phyloP scores from a whole-genome alignment of 345 rosid genomes.

The Abelmoschus esculentus region DNA sequence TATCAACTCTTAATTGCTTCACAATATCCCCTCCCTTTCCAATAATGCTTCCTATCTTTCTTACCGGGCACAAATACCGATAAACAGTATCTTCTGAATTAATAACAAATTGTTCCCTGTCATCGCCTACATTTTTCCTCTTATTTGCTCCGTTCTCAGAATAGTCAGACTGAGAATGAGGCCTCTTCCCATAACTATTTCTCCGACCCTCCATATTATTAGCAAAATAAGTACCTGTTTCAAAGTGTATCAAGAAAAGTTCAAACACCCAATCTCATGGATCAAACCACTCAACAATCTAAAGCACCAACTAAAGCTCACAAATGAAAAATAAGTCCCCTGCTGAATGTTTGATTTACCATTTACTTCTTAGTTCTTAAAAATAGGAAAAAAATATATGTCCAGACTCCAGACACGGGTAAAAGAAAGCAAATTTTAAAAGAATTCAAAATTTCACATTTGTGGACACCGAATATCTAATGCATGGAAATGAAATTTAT shows the following conservation, averaged over 20 bases:
- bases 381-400: too few species aligned
- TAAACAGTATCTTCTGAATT: constrained; percentile 71
- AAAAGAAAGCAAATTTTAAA: too few species aligned
- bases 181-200: constrained; percentile 72
- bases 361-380: too few species aligned
- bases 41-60: constrained; percentile 89
- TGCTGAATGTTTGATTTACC: too few species aligned
- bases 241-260: neutral
- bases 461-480: neutral
- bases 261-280: neutral
- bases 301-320: neutral
- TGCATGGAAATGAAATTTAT: neutral
- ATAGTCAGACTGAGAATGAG: constrained; percentile 64
- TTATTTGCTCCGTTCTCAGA: constrained; percentile 56
- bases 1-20: constrained; percentile 75
- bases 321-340: too few species aligned
- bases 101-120: constrained; percentile 55
- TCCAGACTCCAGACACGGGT: too few species aligned
- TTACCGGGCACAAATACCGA: constrained; percentile 72
- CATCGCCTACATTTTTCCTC: constrained; percentile 64
- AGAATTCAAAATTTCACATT: too few species aligned
- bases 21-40: constrained; percentile 96
- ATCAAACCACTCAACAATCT: neutral
- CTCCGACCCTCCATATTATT: constrained; percentile 60
- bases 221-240: constrained; percentile 9